A percentile compares a stretch with the other conserved stretches of the same genome.
phyloP scores from a whole-genome alignment of 2,329 filamentous ascomycete genomes.

The Cadophora luteo-olivacea region DNA sequence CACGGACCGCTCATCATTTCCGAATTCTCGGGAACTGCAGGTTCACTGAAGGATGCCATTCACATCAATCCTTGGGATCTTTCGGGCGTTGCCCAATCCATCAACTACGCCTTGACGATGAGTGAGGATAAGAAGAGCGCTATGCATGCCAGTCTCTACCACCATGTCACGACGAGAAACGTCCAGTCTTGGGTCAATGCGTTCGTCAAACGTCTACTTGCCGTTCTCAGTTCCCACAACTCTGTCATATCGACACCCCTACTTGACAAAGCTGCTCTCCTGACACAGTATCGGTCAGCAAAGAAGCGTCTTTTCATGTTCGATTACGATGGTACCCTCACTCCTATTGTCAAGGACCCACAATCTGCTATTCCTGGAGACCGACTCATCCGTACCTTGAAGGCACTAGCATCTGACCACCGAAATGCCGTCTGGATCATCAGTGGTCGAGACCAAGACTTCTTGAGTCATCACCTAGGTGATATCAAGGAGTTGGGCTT shows the following conservation, averaged over 20 bases:
- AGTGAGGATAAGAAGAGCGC: slow-evolving; percentile 65
- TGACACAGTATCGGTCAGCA: slow-evolving; percentile 76
- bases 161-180: slow-evolving; percentile 84
- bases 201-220: slow-evolving; percentile 79
- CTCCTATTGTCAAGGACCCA: slow-evolving; percentile 92
- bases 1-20: slow-evolving; percentile 91
- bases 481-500: slow-evolving; percentile 89
- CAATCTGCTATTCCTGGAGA: slow-evolving; percentile 87
- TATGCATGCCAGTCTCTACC: slow-evolving; percentile 79
- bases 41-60: slow-evolving; percentile 82
- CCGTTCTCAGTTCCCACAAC: slow-evolving; percentile 79
- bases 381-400: slow-evolving; percentile 79
- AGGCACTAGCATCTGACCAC: slow-evolving; percentile 78
- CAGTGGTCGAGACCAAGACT: slow-evolving; percentile 90
- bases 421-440: slow-evolving; percentile 98
- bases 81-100: slow-evolving; percentile 80
- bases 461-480: slow-evolving; percentile 90
- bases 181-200: slow-evolving; percentile 86
- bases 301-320: slow-evolving; percentile 94
- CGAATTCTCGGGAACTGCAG: slow-evolving; percentile 94
- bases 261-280: slow-evolving; percentile 75
- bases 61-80: slow-evolving; percentile 98
- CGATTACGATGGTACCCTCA: slow-evolving; percentile 97
- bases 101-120: slow-evolving; percentile 84
- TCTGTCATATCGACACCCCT: slow-evolving; percentile 79